Evolutionary conservation across 352 stramenopile species (phyloP), one percentile per base, ranked within the genome.

Genomic region (Phytophthora sp.): DNA sequence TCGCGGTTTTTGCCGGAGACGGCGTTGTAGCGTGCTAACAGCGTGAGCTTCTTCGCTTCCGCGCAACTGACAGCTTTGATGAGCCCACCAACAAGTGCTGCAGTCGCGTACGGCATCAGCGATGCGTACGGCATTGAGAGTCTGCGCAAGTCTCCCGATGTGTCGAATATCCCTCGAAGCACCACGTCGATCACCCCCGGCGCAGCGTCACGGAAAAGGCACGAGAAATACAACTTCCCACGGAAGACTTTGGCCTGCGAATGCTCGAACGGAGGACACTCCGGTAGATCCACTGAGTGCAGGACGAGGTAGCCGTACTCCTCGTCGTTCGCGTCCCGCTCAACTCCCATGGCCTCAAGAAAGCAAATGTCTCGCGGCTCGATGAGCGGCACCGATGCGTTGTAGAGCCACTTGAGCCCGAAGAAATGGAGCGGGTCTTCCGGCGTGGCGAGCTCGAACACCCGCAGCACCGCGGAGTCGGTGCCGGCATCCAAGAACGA

Each of bases 21-120:
- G 8, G 59, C 48, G 46, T 71, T 57, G 21, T 62, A 57, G 12
- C 65, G 46, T 17, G 65, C 65, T 9, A 81, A 23, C 45, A 77
- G 55, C 18, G 69, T 81, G 27, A 79, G 44, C 43, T 76, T 79
- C 62, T 79, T 79, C n/a, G 66, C 62, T 10, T 79, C 66, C 0
- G 71, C 62, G n/a, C 57, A 76, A n/a, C 37, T 48, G 7, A 76
- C 51, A 20, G 63, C 63, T 11, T 68, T 65, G 11, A 69, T 46
- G 27, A 75, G 21, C 4, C 57, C 61, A 8, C 66, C 62, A 13
- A 72, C 53, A n/a, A 82, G 54, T 13, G 62, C 62, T 12, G 69
- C 48, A 1, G 67, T 77, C 2, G 63, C 58, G 58, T 67, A 67
- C 21, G 59, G 59, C 35, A 67, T 67, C 23, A 67, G 20, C 17